Evolutionary conservation across 192 early-diverging fungal genomes (phyloP).

Genomic region (Hyaloraphidium curvatum): DNA sequence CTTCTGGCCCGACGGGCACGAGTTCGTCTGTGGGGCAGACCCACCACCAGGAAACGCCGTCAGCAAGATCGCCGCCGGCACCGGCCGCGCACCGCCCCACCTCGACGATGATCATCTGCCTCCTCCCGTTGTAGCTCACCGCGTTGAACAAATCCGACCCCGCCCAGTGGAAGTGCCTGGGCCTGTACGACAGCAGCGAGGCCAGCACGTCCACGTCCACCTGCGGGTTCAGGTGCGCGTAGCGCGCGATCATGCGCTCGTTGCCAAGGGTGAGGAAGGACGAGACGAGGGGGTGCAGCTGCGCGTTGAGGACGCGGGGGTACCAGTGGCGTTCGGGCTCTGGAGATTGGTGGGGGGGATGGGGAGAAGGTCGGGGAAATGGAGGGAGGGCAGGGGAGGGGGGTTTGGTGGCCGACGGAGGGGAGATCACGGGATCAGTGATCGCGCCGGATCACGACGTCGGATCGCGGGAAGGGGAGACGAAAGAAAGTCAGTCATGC

Average conservation of each 20-base stretch:
- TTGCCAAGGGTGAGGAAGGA: slow-evolving; percentile 72
- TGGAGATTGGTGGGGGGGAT: no score
- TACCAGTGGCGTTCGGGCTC: slow-evolving; percentile 74
- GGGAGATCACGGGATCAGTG: no score
- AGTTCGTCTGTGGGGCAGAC: no score
- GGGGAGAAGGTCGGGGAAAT: no score
- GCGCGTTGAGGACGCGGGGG: slow-evolving; percentile 69
- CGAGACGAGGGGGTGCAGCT: slow-evolving; percentile 69
- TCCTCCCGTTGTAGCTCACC: slow-evolving; percentile 57
- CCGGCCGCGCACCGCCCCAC: no score
- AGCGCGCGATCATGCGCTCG: slow-evolving; percentile 70
- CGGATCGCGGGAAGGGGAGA: no score
- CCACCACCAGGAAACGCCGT: no score
- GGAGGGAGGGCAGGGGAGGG: no score
- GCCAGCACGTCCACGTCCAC: slow-evolving; percentile 40
- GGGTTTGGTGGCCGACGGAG: no score
- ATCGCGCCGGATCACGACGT: no score
- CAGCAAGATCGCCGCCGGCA: no score
- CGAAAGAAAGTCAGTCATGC: no score
- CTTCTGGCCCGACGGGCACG: slow-evolving; percentile 76
- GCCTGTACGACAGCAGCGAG: slow-evolving; percentile 39
- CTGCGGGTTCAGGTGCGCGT: slow-evolving; percentile 70
- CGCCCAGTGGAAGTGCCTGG: slow-evolving; percentile 71
- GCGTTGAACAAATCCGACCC: slow-evolving; percentile 79
- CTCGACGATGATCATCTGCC: slow-evolving; percentile 87